Evolutionary conservation across 306 rosid species (phyloP).

Genomic region (Prinsepia uniflora): DNA sequence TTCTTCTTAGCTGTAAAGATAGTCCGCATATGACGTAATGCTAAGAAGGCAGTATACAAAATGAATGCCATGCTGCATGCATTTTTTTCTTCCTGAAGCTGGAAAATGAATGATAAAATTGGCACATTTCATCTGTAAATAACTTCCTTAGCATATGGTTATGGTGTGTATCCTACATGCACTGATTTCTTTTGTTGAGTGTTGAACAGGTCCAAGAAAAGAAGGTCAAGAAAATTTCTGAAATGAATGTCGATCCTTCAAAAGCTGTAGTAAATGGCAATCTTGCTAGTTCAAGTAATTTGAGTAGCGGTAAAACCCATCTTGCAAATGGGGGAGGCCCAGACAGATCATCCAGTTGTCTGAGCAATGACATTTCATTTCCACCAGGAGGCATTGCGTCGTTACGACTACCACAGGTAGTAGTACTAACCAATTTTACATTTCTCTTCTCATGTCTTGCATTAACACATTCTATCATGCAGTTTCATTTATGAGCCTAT

Average conservation of each 20-base stretch:
- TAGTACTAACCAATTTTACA: slow-evolving; percentile 38
- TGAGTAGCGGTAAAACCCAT: slow-evolving; percentile 46
- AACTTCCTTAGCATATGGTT: neutral
- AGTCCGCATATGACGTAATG: neutral
- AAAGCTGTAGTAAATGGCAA: slow-evolving; percentile 75
- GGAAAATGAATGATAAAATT: neutral
- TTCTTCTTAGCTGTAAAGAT: neutral
- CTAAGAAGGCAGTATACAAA: neutral
- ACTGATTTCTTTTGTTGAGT: slow-evolving; percentile 32
- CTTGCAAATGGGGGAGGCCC: slow-evolving; percentile 82
- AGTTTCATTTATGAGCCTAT: neutral
- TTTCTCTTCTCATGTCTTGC: neutral
- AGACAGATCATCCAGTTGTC: slow-evolving; percentile 49
- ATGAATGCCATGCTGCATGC: neutral
- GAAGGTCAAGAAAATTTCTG: slow-evolving; percentile 90
- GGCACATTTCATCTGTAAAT: neutral
- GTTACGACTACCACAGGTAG: slow-evolving; percentile 81
- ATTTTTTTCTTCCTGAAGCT: neutral
- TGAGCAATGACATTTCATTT: slow-evolving; percentile 58
- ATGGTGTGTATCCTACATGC: slow-evolving; percentile 16
- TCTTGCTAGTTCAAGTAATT: slow-evolving; percentile 77
- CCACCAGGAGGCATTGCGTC: slow-evolving; percentile 80
- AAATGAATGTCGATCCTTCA: slow-evolving; percentile 75
- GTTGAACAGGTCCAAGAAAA: slow-evolving; percentile 87
- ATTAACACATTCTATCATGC: neutral